Percentiles rank a stretch among this genome's conserved stretches.
These are phyloP conservation scores for Cystoisospora suis DNA, from an alignment of 169 alveolate species.

Conservation along the genomic window DNA sequence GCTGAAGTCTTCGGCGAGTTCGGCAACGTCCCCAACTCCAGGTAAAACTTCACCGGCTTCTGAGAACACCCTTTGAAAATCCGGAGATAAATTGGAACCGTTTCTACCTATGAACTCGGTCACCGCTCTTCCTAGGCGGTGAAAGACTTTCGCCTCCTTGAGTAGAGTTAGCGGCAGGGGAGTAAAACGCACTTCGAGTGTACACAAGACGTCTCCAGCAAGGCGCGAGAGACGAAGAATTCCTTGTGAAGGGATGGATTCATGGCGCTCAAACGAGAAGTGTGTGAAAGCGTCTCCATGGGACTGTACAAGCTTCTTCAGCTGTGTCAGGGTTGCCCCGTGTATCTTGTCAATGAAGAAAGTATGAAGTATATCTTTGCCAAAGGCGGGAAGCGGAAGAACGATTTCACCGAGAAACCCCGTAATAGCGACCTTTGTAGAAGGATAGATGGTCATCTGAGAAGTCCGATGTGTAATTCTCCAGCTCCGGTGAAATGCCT, in stretches of 20 bases:
- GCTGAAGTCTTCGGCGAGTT: neutral
- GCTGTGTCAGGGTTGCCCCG: neutral
- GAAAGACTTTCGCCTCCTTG: neutral
- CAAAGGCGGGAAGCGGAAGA: neutral
- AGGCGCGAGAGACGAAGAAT: no score
- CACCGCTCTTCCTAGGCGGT: no score
- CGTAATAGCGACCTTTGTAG: neutral
- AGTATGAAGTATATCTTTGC: neutral
- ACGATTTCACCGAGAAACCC: conserved; percentile 10
- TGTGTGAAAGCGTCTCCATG: neutral
- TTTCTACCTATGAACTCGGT: neutral
- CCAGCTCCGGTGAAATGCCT: no score
- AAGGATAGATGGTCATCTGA: neutral
- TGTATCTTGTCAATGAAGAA: neutral
- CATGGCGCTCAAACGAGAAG: neutral
- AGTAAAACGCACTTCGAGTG: neutral
- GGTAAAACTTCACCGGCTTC: neutral
- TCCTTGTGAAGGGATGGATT: no score
- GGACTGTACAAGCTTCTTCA: neutral
- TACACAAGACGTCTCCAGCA: neutral
- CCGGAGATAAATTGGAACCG: neutral
- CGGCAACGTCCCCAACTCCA: neutral
- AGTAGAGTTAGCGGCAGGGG: no score
- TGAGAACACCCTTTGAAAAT: neutral
- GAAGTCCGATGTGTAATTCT: neutral